phyloP scores from a whole-genome alignment of 2,329 filamentous ascomycete species.

The Lasiodiplodia hormozganensis region DNA sequence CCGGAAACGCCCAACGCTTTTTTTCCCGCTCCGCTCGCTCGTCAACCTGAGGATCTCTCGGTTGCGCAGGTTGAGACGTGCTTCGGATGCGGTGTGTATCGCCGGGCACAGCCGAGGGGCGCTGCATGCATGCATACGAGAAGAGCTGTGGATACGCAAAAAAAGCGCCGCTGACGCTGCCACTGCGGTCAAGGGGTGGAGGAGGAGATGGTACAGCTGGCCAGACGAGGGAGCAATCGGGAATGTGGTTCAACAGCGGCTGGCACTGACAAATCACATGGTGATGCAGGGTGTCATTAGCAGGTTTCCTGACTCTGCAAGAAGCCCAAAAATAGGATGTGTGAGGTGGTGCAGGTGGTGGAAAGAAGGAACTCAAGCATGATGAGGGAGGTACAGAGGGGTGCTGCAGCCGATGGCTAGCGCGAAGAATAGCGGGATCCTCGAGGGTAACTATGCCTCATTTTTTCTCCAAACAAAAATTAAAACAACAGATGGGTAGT shows the following conservation, averaged over 20 bases:
- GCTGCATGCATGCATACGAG: neutral
- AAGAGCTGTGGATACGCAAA: neutral
- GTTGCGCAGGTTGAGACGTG: slow-evolving; percentile 17
- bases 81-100: slow-evolving; percentile 19
- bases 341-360: neutral
- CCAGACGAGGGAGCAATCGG: neutral
- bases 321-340: neutral
- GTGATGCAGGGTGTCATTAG: neutral
- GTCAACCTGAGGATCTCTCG: neutral
- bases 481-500: too few species aligned
- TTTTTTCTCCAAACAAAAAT: too few species aligned
- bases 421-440: too few species aligned
- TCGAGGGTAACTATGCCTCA: too few species aligned
- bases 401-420: too few species aligned
- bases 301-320: neutral
- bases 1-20: neutral
- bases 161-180: too few species aligned
- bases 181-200: neutral
- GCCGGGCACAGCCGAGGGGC: neutral
- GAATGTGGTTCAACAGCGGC: neutral
- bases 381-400: neutral
- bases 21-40: neutral
- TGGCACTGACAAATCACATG: neutral
- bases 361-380: neutral
- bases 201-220: neutral